Conservation (phyloP, 441 rosid species). For the Jatropha multifida region DNA sequence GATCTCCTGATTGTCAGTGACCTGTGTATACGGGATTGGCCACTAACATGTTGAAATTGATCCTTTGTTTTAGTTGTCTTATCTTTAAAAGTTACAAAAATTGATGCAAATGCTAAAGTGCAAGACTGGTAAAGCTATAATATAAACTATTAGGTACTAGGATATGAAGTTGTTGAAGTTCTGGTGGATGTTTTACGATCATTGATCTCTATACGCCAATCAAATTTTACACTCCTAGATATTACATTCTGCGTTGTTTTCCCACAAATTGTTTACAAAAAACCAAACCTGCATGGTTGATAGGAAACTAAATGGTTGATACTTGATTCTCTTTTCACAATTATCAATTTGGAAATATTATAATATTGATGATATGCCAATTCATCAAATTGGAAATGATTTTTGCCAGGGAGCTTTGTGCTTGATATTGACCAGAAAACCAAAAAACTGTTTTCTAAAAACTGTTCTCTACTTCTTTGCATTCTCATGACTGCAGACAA, state of each 20-base stretch:
- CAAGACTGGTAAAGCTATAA: background rate
- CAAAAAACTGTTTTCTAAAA: too few relatives aligned
- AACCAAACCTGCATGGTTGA: background rate
- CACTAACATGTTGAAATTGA: background rate
- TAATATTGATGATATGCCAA: background rate
- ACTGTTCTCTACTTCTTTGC: background rate
- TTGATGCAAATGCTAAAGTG: background rate
- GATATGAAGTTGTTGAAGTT: background rate
- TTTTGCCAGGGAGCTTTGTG: background rate
- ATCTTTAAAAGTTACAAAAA: background rate
- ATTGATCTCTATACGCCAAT: background rate
- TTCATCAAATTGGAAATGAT: background rate
- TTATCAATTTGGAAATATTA: background rate
- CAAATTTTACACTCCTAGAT: background rate
- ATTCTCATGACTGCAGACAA: background rate
- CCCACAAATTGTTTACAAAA: background rate
- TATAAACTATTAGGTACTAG: background rate
- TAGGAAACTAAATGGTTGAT: background rate
- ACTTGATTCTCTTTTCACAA: background rate
- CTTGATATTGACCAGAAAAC: constrained; percentile 4
- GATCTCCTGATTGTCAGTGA: background rate
- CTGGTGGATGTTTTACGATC: background rate
- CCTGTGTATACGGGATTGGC: background rate
- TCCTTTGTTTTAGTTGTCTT: background rate
- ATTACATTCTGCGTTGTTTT: background rate